phyloP scores from a whole-genome alignment of 192 early-diverging fungal species.

The Entophlyctis luteolus region DNA sequence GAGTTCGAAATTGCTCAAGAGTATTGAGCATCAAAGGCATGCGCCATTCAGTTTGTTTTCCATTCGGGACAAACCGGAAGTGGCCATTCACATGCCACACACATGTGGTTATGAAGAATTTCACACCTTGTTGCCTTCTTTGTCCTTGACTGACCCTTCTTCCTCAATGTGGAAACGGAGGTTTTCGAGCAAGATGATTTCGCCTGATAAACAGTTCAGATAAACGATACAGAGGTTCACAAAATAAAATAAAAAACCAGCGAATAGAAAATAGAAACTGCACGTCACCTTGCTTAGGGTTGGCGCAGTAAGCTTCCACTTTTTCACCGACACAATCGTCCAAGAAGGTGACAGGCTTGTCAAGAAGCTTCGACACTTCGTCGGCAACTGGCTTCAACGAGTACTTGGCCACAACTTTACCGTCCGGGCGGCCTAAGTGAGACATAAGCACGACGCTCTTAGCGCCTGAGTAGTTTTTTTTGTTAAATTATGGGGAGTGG shows the following conservation, averaged over 20 bases:
- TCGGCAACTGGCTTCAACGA: slow-evolving; percentile 86
- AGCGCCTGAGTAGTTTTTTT: slow-evolving; percentile 62
- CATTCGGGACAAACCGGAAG: not conserved
- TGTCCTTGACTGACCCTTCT: slow-evolving; percentile 90
- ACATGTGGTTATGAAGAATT: too few relatives aligned
- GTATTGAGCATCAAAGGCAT: too few relatives aligned
- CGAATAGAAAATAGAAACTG: too few relatives aligned
- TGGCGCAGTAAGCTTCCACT: slow-evolving; percentile 74
- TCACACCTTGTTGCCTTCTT: slow-evolving; percentile 74
- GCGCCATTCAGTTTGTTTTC: too few relatives aligned
- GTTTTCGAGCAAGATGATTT: slow-evolving; percentile 94
- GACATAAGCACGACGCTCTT: slow-evolving; percentile 88
- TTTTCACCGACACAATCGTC: slow-evolving; percentile 88
- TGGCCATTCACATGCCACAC: not conserved
- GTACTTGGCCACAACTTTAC: slow-evolving; percentile 80
- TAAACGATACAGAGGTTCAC: slow-evolving; percentile 1
- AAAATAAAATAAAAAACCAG: not conserved
- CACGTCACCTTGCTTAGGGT: slow-evolving; percentile 46
- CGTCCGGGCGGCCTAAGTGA: slow-evolving; percentile 96
- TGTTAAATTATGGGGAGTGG: too few relatives aligned
- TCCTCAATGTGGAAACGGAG: slow-evolving; percentile 98
- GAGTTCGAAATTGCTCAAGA: too few relatives aligned
- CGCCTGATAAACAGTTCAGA: slow-evolving; percentile 40
- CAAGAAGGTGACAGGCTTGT: slow-evolving; percentile 84
- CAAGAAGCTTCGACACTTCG: slow-evolving; percentile 74